A percentile compares a stretch with the other conserved stretches of the same genome.
Conservation (phyloP, 495 filamentous ascomycete genomes). For the Hypomontagnella submonticulosa region DNA sequence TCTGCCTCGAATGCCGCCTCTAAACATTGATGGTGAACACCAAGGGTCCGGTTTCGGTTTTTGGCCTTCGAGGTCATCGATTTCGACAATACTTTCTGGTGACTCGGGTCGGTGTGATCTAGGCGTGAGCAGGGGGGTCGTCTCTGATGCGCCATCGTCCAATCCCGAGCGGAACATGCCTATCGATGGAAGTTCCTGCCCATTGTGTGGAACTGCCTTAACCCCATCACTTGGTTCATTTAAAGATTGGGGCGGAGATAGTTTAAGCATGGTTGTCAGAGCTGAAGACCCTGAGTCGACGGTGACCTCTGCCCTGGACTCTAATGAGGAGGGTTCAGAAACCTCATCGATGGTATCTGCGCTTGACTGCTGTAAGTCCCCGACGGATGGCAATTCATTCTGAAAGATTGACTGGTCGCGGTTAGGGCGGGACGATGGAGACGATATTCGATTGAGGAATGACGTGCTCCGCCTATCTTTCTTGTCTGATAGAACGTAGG, state of each 20-base stretch:
- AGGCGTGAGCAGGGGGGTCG: constrained; percentile 50
- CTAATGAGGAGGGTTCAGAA: constrained; percentile 68
- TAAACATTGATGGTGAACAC: constrained; percentile 14
- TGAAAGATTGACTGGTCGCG: constrained; percentile 41
- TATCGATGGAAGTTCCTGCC: constrained; percentile 24
- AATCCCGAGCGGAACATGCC: background rate
- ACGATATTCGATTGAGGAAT: constrained; percentile 53
- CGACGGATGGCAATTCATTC: constrained; percentile 26
- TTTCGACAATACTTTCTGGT: constrained; percentile 41
- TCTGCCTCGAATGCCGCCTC: constrained; percentile 17
- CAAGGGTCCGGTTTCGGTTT: constrained; percentile 40
- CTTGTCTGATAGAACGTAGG: constrained; percentile 79
- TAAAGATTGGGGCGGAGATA: constrained; percentile 57
- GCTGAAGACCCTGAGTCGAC: constrained; percentile 64
- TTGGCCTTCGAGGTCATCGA: constrained; percentile 56
- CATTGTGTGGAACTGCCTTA: constrained; percentile 2
- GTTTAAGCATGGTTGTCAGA: constrained; percentile 71
- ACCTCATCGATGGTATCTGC: constrained; percentile 67
- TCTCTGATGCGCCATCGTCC: constrained; percentile 46
- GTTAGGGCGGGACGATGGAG: constrained; percentile 47
- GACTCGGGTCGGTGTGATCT: constrained; percentile 43
- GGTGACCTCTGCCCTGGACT: constrained; percentile 47
- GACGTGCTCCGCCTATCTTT: constrained; percentile 53
- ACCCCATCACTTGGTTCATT: constrained; percentile 5
- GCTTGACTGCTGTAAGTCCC: constrained; percentile 28